Conservation (phyloP, 2,329 filamentous ascomycete genomes). For the Microascus cirrosus region DNA sequence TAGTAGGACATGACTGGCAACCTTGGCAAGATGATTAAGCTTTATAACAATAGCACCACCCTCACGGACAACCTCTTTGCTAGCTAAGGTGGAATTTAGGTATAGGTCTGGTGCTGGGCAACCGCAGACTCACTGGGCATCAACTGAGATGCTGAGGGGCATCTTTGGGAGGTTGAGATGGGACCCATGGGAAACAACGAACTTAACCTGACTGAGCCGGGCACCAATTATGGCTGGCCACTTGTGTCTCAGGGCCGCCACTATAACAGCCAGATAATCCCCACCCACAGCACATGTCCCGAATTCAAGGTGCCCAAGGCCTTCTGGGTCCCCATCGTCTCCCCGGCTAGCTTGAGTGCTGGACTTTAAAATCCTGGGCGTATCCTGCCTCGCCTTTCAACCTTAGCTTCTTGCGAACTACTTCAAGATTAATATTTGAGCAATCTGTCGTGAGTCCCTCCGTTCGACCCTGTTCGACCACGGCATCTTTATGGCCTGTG, state of each 20-base stretch:
- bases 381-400: no score
- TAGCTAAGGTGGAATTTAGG: conserved; percentile 14
- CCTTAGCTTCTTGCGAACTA: no score
- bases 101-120: conserved; percentile 19
- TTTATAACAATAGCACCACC: conserved; percentile 19
- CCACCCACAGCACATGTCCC: conserved; percentile 17
- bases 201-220: conserved; percentile 20
- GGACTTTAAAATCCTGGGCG: no score
- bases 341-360: conserved; percentile 18
- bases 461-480: no score
- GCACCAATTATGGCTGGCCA: conserved; percentile 22
- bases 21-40: conserved; percentile 21
- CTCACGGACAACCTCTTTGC: conserved; percentile 20
- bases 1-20: conserved; percentile 19
- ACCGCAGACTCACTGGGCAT: conserved; percentile 21
- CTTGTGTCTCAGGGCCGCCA: conserved; percentile 18
- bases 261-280: conserved; percentile 19
- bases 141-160: conserved; percentile 19
- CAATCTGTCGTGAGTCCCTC: no score
- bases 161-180: conserved; percentile 23
- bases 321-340: conserved; percentile 21
- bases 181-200: conserved; percentile 21
- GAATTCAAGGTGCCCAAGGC: conserved; percentile 18
- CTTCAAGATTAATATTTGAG: no score
- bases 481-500: no score